phyloP scores from a whole-genome alignment of 2,329 filamentous ascomycete genomes.

The Tolypocladium guangdongense region DNA sequence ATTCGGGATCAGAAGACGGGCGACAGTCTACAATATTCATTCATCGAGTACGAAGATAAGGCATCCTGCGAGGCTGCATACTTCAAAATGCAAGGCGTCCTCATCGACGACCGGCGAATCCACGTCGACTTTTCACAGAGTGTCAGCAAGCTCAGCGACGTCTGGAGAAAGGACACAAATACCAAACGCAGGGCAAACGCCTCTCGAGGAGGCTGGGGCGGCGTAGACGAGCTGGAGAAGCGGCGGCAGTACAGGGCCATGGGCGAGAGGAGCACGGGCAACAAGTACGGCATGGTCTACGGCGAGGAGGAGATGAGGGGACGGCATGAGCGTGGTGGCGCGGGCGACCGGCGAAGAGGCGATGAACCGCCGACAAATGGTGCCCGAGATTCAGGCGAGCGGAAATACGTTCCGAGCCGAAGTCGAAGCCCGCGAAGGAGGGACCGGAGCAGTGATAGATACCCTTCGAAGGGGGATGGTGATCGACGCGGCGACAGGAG shows the following conservation, averaged over 20 bases:
- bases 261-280: conserved; percentile 31
- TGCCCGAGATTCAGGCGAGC: neutral
- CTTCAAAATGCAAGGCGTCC: conserved; percentile 95
- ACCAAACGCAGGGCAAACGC: conserved; percentile 55
- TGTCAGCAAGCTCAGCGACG: conserved; percentile 75
- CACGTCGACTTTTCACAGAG: conserved; percentile 98
- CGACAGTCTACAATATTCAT: conserved; percentile 93
- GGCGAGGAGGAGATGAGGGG: conserved; percentile 58
- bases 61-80: conserved; percentile 89
- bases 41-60: conserved; percentile 93
- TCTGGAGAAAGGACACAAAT: conserved; percentile 80
- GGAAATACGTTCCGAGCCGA: neutral
- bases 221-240: conserved; percentile 79
- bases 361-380: conserved; percentile 7
- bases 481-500: conserved; percentile 13
- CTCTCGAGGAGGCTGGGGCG: conserved; percentile 72
- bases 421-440: conserved; percentile 25
- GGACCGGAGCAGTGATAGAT: conserved; percentile 21
- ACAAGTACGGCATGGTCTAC: conserved; percentile 70
- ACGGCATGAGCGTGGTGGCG: conserved; percentile 30
- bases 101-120: conserved; percentile 95
- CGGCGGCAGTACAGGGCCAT: conserved; percentile 78
- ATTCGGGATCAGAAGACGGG: conserved; percentile 90
- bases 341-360: conserved; percentile 12
- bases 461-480: conserved; percentile 16